Evolutionary conservation across 2,329 filamentous ascomycete genomes (phyloP), one percentile per base, ranked within the genome.

Genomic region (Fusarium algeriense): DNA sequence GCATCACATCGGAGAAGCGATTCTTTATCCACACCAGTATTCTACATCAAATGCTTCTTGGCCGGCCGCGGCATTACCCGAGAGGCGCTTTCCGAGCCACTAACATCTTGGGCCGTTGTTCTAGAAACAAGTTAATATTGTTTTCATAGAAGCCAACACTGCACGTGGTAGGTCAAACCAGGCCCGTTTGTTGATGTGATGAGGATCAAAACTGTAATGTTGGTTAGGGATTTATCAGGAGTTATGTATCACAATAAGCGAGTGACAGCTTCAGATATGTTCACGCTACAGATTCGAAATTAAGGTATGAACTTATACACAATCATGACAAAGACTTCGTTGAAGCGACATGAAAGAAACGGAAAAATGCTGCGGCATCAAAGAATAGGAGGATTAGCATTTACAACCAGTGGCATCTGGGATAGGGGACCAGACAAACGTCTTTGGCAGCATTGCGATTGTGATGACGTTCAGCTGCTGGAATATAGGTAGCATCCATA

Each of bases 371-470:
- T 73, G 62, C 60, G 63, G 72, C 63, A 69, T 67, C 45, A 71
- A 63, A 64, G 60, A 62, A 73, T 67, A 71, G 69, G 69, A 74
- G 70, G 70, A 75, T 75, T 65, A 64, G 43, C 69, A 54, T 64
- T 23, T 55, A 56, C 23, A 23, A 23, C 23, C 23, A 23, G 23
- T 23, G 23, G 23, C 56, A 46, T 38, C 54, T 52, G 46, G 67
- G 38, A 44, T 55, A 28, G 48, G 61, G 37, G 23, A 17, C 19
- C 35, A 57, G 41, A 57, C 35, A 35, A 40, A 59, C 37, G 32
- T 41, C 59, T 48, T 41, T 14, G 45, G 48, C 64, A 71, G 73
- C 64, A 68, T 71, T 64, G 73, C 38, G 57, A 56, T 41, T 46
- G 45, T 54, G 37, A 34, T 61, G 59, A 71, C 46, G 68, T 64